Evolutionary conservation across 2,329 filamentous ascomycete genomes (phyloP).

Genomic region (Claviceps spartinae): DNA sequence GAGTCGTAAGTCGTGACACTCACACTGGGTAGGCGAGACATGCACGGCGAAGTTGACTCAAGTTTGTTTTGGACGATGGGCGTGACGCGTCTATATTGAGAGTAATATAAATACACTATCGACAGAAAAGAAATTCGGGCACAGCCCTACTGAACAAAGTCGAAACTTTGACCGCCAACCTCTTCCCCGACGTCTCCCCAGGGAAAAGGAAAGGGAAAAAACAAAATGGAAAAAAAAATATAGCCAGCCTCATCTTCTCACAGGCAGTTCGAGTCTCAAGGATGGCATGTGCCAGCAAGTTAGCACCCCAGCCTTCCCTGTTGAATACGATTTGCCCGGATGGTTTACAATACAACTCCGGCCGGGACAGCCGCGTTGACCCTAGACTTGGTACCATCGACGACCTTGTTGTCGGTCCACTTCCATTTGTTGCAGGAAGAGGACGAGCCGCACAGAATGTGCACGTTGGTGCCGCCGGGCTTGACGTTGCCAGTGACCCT

Average conservation of each 20-base stretch:
- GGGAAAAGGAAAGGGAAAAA: not conserved
- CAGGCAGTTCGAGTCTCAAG: not conserved
- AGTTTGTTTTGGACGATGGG: not conserved
- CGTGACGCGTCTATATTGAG: not conserved
- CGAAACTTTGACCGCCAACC: not conserved
- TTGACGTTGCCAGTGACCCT: conserved; percentile 2
- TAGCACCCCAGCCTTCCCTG: not conserved
- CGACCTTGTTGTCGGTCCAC: not conserved
- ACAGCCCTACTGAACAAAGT: not conserved
- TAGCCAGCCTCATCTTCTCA: not conserved
- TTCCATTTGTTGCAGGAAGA: not conserved
- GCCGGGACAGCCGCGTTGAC: not conserved
- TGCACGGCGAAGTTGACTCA: too few relatives aligned
- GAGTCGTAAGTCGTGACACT: too few relatives aligned
- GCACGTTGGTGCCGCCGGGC: not conserved
- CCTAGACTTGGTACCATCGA: not conserved
- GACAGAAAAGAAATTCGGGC: not conserved
- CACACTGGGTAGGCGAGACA: too few relatives aligned
- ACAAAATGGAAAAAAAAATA: not conserved
- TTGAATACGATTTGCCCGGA: not conserved
- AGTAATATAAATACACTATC: not conserved
- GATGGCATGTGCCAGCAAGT: not conserved
- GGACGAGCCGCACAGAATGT: not conserved
- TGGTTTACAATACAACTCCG: conserved; percentile 4
- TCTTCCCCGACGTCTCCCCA: not conserved